Base-by-base conservation (phyloP, 192 early-diverging fungal genomes). In the Umbelopsis isabellina region DNA sequence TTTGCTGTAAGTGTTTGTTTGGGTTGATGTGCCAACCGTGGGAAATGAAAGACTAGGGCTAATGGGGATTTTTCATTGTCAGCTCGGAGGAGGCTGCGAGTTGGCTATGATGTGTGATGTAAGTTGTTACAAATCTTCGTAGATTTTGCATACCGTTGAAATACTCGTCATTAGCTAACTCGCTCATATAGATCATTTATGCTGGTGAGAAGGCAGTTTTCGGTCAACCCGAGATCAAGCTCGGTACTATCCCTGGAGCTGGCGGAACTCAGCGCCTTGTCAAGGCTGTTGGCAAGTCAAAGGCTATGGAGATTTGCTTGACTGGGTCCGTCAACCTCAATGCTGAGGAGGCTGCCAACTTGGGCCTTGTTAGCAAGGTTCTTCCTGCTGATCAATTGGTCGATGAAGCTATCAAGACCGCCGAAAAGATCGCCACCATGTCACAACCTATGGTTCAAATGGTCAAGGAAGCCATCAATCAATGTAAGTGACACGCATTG, bases 221-320 rank as follows among this genome's bases (percentile, higher is more conserved):
- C 80, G 97, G 95, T 23, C 97, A 99, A 83, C 97, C 97, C 30
- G 97, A 99, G 76, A 98, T 99, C 83, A 99, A 94, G 80, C 89
- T 99, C 47, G 97, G 96, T 75, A 92, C 91, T n/a, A 97, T 99
- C 46, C 95, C 97, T 12, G 97, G 92, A 55, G 92, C 92, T 50
- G 92, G 92, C 66, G 92, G 92, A 46, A 91, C 90, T 18, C 92
- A 93, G 78, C 84, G 92, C 49, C 85, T 99, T 77, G 94, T 94
- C 51, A 90, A 90, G 70, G 95, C 94, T 23, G 88, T 99, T 66
- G 97, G 97, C 69, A 99, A 99, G 86, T 92, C 95, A 41, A 98
- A 97, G 88, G 94, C 96, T 46, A 99, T 99, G 97, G 95, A 99
- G 80, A 87, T 96, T 84, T 83, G 90, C 69, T 88, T 99, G 72